Base-by-base conservation (phyloP, 495 filamentous ascomycete genomes). In the Chlorociboria aeruginascens region DNA sequence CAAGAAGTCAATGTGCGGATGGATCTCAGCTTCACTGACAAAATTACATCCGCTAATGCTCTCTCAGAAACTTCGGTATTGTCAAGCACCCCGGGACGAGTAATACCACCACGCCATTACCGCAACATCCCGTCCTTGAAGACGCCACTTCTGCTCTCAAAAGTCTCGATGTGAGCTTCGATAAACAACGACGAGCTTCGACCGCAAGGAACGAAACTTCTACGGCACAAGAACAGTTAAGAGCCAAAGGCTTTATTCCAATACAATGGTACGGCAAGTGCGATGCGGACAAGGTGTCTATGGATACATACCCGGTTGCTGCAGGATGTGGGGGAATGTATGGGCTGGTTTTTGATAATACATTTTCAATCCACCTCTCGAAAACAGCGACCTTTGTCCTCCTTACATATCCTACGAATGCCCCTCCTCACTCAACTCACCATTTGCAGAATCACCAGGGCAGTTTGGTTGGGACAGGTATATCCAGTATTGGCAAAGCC, bases 321-420 rank as follows among this genome's bases (percentile, higher is more conserved):
- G 56, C 64, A 34, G 75, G 72, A 11, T 78, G 86, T 45, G 86
- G 84, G 2, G 92, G 89, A 48, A 96, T 95, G 79, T 98, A 93
- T 64, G 92, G 87, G 30, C 72, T 98, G 46, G 86, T 97, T 25
- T 95, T 98, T 61, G 92, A 98, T 73, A 98, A 98, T 61, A 98
- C 93, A 31, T 97, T 97, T 63, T 93, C 89, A 42, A 97, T 95
- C 67, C 83, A 89, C 60, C 79, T 87, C 35, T 87, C 89, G 43
- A 98, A 98, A 66, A 94, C 84, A 34, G 86, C 85, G 10, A 97
- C 90, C 14, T 85, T 97, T 53, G 90, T 96, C 14, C 76, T 97
- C 37, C 74, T 97, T 53, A 96, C 87, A 11, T 95, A 97, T 56
- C 88, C 90, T 31, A 88, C 86, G 32, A 81, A 80, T 51, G 70